Conservation (phyloP, 257 asterid genomes). For the Anisodus acutangulus region DNA sequence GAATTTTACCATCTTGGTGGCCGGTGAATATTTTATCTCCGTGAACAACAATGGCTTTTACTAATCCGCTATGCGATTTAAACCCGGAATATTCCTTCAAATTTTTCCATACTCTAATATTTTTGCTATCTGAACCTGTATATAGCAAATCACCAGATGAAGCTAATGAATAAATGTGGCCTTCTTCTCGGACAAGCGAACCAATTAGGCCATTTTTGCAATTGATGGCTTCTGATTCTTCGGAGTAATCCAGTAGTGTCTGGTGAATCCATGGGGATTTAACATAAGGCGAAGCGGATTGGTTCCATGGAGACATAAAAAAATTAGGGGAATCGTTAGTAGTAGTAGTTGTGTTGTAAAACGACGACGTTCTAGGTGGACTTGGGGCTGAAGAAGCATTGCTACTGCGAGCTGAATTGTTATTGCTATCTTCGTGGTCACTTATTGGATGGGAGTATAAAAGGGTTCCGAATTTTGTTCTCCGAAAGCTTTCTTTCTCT, state of each 20-base stretch:
- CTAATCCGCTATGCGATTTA: constrained; percentile 77
- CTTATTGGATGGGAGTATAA: constrained; percentile 46
- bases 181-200: constrained; percentile 66
- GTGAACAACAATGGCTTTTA: constrained; percentile 68
- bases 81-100: constrained; percentile 71
- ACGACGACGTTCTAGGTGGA: constrained; percentile 24
- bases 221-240: constrained; percentile 23
- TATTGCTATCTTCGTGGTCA: constrained; percentile 36
- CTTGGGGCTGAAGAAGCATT: constrained; percentile 41
- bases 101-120: constrained; percentile 78
- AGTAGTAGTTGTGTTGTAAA: not conserved
- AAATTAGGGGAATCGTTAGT: constrained; percentile 49
- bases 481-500: constrained; percentile 41
- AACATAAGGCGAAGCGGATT: constrained; percentile 62
- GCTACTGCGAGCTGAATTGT: constrained; percentile 44
- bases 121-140: constrained; percentile 89
- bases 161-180: constrained; percentile 78
- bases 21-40: constrained; percentile 72
- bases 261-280: constrained; percentile 81
- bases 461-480: constrained; percentile 55
- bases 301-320: constrained; percentile 76
- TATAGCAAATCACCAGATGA: constrained; percentile 60
- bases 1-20: constrained; percentile 85
- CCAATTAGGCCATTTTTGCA: constrained; percentile 54
- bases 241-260: constrained; percentile 34